A percentile compares a stretch with the other conserved stretches of the same genome.
Evolutionary conservation across 2,329 filamentous ascomycete genomes (phyloP).

Genomic region (Pyrenochaeta sp.): DNA sequence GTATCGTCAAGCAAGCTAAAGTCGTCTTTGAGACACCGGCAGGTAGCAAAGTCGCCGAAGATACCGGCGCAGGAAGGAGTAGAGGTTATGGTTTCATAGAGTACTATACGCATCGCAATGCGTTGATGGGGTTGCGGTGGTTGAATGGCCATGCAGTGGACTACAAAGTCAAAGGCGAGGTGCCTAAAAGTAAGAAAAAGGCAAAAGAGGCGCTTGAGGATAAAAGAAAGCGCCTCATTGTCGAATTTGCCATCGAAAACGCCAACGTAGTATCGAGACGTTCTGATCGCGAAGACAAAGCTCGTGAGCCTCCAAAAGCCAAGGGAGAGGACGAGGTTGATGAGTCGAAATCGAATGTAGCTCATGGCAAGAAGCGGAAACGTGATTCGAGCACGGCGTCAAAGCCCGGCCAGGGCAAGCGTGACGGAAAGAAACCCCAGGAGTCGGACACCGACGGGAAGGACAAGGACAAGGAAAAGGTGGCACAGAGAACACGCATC

Average conservation of each 20-base stretch:
- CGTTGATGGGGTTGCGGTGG: slow-evolving; percentile 93
- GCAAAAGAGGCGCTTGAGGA: slow-evolving; percentile 64
- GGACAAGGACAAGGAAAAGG: slow-evolving; percentile 57
- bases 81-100: slow-evolving; percentile 98
- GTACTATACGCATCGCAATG: slow-evolving; percentile 91
- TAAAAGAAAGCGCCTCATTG: slow-evolving; percentile 87
- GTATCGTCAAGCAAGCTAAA: slow-evolving; percentile 90
- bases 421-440: slow-evolving; percentile 17
- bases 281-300: slow-evolving; percentile 68
- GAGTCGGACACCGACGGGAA: slow-evolving; percentile 19
- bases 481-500: slow-evolving; percentile 75
- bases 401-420: slow-evolving; percentile 20
- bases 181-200: slow-evolving; percentile 50
- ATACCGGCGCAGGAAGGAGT: slow-evolving; percentile 79
- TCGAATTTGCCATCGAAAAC: slow-evolving; percentile 98
- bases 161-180: slow-evolving; percentile 59
- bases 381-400: slow-evolving; percentile 34
- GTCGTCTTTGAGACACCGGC: slow-evolving; percentile 90
- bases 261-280: slow-evolving; percentile 91
- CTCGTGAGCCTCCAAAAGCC: slow-evolving; percentile 54
- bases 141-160: slow-evolving; percentile 79
- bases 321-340: slow-evolving; percentile 22
- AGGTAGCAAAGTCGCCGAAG: slow-evolving; percentile 83
- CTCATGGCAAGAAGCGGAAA: slow-evolving; percentile 50
- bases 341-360: slow-evolving; percentile 16